These are phyloP conservation scores for Leccinum variicolor DNA, from an alignment of 768 basidiomycete genomes.

Conservation along the genomic window DNA sequence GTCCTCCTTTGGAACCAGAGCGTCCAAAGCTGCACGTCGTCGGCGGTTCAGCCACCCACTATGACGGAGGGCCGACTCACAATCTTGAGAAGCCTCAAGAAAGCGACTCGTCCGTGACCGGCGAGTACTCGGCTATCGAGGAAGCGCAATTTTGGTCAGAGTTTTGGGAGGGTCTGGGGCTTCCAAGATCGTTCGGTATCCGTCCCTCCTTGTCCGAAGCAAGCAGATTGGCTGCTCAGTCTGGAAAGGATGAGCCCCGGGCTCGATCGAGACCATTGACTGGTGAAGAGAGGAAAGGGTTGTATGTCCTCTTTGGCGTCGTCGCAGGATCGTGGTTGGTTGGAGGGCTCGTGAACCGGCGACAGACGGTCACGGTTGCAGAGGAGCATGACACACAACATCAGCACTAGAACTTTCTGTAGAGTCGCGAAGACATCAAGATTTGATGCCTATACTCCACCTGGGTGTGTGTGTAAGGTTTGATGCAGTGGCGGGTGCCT, in stretches of 20 bases:
- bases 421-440: background rate
- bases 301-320: constrained; percentile 48
- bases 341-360: constrained; percentile 32
- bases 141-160: constrained; percentile 29
- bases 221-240: constrained; percentile 9
- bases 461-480: background rate
- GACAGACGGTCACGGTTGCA: background rate
- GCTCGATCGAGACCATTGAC: constrained; percentile 34
- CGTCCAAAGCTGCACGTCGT: constrained; percentile 51
- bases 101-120: background rate
- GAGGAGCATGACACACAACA: constrained; percentile 9
- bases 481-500: background rate
- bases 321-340: constrained; percentile 47
- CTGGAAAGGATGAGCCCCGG: constrained; percentile 13
- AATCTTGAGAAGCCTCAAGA: constrained; percentile 32
- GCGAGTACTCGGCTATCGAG: constrained; percentile 14
- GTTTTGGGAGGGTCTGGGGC: constrained; percentile 35
- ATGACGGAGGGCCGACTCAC: constrained; percentile 45
- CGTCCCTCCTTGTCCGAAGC: constrained; percentile 16
- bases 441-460: background rate
- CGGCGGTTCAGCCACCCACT: constrained; percentile 44
- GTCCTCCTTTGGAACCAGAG: constrained; percentile 20
- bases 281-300: constrained; percentile 43
- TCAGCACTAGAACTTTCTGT: constrained; percentile 16
- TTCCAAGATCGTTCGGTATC: constrained; percentile 32